phyloP scores from a whole-genome alignment of 345 rosid genomes.

The Gossypium turneri region DNA sequence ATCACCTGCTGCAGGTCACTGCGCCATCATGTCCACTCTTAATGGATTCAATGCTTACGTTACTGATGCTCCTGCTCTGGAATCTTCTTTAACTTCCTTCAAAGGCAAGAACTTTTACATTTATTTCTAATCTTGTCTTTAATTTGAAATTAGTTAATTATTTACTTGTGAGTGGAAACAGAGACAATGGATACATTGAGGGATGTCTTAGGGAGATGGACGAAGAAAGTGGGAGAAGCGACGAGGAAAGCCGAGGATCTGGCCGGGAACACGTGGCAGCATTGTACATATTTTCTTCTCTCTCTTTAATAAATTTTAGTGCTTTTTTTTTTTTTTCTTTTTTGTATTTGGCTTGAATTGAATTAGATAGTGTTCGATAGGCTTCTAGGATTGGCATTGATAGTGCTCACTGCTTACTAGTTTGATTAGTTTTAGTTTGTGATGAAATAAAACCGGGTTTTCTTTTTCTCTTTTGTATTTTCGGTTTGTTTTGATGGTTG shows the following conservation, averaged over 20 bases:
- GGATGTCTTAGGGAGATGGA: constrained; percentile 61
- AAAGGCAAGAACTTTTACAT: constrained; percentile 36
- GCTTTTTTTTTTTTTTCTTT: neutral
- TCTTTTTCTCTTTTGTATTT: neutral
- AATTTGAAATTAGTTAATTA: constrained; percentile 9
- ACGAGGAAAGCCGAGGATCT: constrained; percentile 63
- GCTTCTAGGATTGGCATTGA: neutral
- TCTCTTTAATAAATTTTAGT: neutral
- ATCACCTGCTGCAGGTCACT: constrained; percentile 34
- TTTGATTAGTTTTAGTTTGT: neutral
- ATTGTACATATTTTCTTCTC: constrained; percentile 17
- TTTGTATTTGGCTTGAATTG: neutral
- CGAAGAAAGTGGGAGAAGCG: constrained; percentile 53
- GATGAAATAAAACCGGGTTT: neutral
- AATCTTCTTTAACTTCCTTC: constrained; percentile 36
- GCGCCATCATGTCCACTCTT: constrained; percentile 10
- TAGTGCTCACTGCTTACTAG: no score
- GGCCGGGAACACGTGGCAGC: constrained; percentile 57
- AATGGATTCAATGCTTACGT: constrained; percentile 56
- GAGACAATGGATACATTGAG: constrained; percentile 50
- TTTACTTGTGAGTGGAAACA: constrained; percentile 25
- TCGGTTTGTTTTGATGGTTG: neutral
- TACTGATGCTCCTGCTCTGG: constrained; percentile 32
- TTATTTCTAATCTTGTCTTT: neutral
- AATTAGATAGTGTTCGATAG: neutral